Evolutionary conservation across 2,329 filamentous ascomycete species (phyloP).

Genomic region (Karstenula rhodostoma): DNA sequence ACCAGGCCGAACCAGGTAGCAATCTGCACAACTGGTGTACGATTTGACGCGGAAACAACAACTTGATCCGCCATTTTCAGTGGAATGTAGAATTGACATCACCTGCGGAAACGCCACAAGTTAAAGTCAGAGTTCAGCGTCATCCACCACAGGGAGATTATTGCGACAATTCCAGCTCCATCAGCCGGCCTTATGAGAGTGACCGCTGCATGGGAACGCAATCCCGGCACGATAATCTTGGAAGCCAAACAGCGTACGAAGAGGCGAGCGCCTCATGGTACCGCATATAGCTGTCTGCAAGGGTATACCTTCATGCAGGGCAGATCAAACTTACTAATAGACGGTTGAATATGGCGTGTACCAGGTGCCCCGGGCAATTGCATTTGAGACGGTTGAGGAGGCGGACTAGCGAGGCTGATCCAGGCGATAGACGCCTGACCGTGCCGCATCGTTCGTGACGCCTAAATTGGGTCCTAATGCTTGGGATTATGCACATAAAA

Average conservation of each 20-base stretch:
- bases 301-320: background rate
- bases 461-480: background rate
- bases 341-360: background rate
- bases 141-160: background rate
- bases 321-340: background rate
- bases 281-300: background rate
- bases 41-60: conserved; percentile 27
- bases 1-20: conserved; percentile 32
- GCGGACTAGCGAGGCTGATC: background rate
- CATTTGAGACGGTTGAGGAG: background rate
- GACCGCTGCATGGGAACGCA: background rate
- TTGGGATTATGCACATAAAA: background rate
- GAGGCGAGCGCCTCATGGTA: background rate
- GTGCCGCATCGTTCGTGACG: conserved; percentile 5
- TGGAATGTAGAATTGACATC: background rate
- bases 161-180: background rate
- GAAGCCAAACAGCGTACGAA: background rate
- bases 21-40: conserved; percentile 35
- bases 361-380: background rate
- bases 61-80: conserved; percentile 20
- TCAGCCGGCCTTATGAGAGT: background rate
- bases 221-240: background rate
- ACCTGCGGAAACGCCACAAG: background rate
- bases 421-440: background rate
- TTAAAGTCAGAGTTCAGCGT: background rate